phyloP scores from a whole-genome alignment of 148 eudicot species.

The Pharnaceum exiguum region DNA sequence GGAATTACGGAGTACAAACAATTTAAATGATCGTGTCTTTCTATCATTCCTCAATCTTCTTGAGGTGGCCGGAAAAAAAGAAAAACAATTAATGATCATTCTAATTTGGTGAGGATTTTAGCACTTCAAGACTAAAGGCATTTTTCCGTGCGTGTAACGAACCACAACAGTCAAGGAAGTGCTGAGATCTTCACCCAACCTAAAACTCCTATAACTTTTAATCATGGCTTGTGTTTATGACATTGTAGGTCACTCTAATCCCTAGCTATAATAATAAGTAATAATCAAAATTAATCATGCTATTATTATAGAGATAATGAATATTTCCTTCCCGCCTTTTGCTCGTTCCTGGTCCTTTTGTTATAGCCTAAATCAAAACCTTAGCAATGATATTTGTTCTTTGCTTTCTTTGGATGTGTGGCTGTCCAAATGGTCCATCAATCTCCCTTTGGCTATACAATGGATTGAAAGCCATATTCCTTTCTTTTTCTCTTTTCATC shows the following conservation, averaged over 20 bases:
- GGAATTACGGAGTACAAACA: too few species aligned
- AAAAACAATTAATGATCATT: constrained; percentile 1
- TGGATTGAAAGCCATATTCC: constrained; percentile 32
- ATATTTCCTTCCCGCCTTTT: neutral
- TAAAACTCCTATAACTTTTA: constrained; percentile 1
- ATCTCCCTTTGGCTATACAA: constrained; percentile 15
- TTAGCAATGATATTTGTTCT: constrained; percentile 11
- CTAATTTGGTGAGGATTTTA: constrained; percentile 29
- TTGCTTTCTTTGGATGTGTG: neutral
- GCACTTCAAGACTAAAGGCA: constrained; percentile 15
- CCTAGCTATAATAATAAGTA: constrained; percentile 12
- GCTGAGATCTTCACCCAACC: constrained; percentile 27
- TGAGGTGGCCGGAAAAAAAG: too few species aligned
- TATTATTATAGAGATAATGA: constrained; percentile 22
- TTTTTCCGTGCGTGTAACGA: neutral
- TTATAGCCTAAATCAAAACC: too few species aligned
- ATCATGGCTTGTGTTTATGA: constrained; percentile 15
- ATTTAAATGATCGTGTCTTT: too few species aligned
- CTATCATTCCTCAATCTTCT: too few species aligned
- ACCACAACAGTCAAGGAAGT: constrained; percentile 15
- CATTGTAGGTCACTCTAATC: constrained; percentile 21
- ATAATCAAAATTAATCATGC: constrained; percentile 24
- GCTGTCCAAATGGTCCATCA: constrained; percentile 21
- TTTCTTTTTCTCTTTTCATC: constrained; percentile 14
- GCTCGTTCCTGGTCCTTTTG: constrained; percentile 9